Percentiles rank a stretch among this genome's conserved stretches.
Evolutionary conservation across 768 basidiomycete genomes (phyloP).

Genomic region (Clathrus columnatus): DNA sequence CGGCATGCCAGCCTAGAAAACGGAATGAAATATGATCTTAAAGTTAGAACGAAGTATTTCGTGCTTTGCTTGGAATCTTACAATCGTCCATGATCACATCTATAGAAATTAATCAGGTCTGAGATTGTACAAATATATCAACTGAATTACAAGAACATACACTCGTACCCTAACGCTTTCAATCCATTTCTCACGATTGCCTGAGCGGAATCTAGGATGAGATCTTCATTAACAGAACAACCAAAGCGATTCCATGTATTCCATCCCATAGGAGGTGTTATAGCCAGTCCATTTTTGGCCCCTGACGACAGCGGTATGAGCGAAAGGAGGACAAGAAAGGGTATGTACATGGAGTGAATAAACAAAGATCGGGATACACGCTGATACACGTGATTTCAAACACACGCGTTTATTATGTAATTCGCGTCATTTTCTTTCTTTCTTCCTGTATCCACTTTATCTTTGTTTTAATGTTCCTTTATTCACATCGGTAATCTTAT

Average conservation of each 20-base stretch:
- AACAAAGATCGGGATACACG: no score
- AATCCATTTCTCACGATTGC: conserved; percentile 26
- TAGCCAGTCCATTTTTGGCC: conserved; percentile 23
- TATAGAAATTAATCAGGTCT: conserved; percentile 8
- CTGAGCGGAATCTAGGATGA: conserved; percentile 26
- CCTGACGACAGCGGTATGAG: neutral
- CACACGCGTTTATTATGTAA: no score
- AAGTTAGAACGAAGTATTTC: no score
- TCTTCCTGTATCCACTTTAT: no score
- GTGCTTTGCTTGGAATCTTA: no score
- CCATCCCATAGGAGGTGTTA: conserved; percentile 31
- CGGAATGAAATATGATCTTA: neutral
- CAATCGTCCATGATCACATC: conserved; percentile 33
- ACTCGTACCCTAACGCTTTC: conserved; percentile 28
- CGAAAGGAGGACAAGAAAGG: neutral
- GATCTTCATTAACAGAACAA: conserved; percentile 28
- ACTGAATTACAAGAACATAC: conserved; percentile 16
- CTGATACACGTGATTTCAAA: neutral
- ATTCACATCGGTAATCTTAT: no score
- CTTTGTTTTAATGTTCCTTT: no score
- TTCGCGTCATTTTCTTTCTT: no score
- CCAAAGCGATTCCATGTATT: conserved; percentile 33
- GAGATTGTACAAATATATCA: neutral
- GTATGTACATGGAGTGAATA: no score
- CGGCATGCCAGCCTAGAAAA: conserved; percentile 16